phyloP scores from a whole-genome alignment of 768 basidiomycete genomes.

The Mycena galericulata region DNA sequence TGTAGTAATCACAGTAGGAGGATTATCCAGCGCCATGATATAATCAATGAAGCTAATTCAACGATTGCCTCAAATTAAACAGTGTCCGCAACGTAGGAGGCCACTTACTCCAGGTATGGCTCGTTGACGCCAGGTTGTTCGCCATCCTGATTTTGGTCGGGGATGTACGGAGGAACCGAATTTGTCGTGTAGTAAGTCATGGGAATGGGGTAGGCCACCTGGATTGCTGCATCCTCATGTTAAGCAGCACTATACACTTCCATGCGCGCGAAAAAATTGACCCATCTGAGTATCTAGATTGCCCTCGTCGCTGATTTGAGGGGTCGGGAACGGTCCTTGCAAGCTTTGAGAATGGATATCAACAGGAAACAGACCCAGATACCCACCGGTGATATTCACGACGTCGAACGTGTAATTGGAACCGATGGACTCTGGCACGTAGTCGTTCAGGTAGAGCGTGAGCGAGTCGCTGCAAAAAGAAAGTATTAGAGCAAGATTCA shows the following conservation, averaged over 20 bases:
- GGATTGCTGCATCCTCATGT: slow-evolving; percentile 43
- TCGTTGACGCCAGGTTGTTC: slow-evolving; percentile 50
- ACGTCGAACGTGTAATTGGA: slow-evolving; percentile 54
- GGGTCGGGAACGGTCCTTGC: slow-evolving; percentile 19
- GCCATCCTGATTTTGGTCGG: slow-evolving; percentile 40
- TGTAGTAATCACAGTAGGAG: slow-evolving; percentile 55
- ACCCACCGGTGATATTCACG: slow-evolving; percentile 49
- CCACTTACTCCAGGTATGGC: slow-evolving; percentile 50
- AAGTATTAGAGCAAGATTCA: slow-evolving; percentile 32
- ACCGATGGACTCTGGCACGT: slow-evolving; percentile 44
- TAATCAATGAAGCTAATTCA: slow-evolving; percentile 49
- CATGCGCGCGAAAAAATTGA: slow-evolving; percentile 52
- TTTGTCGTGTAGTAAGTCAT: slow-evolving; percentile 57
- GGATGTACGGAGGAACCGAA: slow-evolving; percentile 57
- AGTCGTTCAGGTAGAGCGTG: slow-evolving; percentile 44
- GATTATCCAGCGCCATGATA: slow-evolving; percentile 41
- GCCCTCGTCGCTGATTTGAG: slow-evolving; percentile 37
- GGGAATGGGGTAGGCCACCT: slow-evolving; percentile 60
- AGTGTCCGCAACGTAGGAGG: neutral
- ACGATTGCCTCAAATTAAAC: neutral
- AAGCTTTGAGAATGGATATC: slow-evolving; percentile 5
- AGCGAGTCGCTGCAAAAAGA: slow-evolving; percentile 46
- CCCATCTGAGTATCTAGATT: slow-evolving; percentile 60
- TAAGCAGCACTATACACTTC: slow-evolving; percentile 46
- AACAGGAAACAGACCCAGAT: neutral